Conservation (phyloP, 352 stramenopile species). For the Globisporangium recalcitrans region DNA sequence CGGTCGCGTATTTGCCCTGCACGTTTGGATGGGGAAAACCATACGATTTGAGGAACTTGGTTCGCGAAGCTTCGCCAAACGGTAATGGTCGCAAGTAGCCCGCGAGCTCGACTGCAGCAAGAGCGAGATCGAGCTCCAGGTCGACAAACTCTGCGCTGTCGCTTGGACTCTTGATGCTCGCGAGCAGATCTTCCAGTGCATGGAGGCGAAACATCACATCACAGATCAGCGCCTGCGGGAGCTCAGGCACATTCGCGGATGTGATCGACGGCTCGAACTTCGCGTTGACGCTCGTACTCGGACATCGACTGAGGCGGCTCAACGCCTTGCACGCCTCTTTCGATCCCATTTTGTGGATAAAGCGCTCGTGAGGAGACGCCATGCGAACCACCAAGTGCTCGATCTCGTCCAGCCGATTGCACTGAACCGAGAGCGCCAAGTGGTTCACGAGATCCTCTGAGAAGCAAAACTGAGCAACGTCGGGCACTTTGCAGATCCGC, state of each 20-base stretch:
- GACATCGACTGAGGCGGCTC: slow-evolving; percentile 44
- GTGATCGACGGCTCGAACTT: slow-evolving; percentile 41
- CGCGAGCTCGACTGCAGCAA: slow-evolving; percentile 50
- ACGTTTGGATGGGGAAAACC: slow-evolving; percentile 11
- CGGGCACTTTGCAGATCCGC: slow-evolving; percentile 36
- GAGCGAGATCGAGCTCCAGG: slow-evolving; percentile 31
- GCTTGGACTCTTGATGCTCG: slow-evolving; percentile 38
- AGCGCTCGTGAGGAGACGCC: slow-evolving; percentile 24
- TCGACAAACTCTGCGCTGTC: slow-evolving; percentile 44
- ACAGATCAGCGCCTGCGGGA: slow-evolving; percentile 58
- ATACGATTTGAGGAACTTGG: slow-evolving; percentile 34
- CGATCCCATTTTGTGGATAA: slow-evolving; percentile 41
- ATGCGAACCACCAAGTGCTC: slow-evolving; percentile 32
- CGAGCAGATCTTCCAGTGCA: slow-evolving; percentile 61
- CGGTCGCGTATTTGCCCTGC: slow-evolving; percentile 34
- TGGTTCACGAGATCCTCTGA: slow-evolving; percentile 58
- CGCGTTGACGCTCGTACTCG: slow-evolving; percentile 28
- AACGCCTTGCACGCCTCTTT: slow-evolving; percentile 61
- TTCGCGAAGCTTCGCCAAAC: slow-evolving; percentile 38
- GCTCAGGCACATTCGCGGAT: slow-evolving; percentile 38
- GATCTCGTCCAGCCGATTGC: slow-evolving; percentile 59
- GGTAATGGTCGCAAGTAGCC: slow-evolving; percentile 61
- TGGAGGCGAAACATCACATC: slow-evolving; percentile 61
- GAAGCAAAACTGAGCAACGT: slow-evolving; percentile 39
- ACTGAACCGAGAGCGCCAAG: slow-evolving; percentile 67